Evolutionary conservation across 495 filamentous ascomycete genomes (phyloP).

Genomic region (Annulohypoxylon moriforme): DNA sequence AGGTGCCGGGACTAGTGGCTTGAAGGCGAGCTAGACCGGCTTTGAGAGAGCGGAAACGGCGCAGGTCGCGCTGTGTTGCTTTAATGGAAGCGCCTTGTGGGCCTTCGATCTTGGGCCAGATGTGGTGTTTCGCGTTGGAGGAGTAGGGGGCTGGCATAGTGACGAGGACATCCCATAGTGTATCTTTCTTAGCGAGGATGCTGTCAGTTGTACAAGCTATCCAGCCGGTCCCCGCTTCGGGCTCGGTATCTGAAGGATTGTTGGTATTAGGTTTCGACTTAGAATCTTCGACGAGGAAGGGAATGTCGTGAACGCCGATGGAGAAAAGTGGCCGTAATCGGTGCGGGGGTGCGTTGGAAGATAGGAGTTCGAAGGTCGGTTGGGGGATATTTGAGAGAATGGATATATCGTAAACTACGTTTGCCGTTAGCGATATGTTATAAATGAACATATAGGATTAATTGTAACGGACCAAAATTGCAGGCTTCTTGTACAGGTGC

Average conservation of each 20-base stretch:
- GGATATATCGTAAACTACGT: constrained; percentile 89
- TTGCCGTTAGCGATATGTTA: constrained; percentile 18
- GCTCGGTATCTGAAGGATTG: constrained; percentile 37
- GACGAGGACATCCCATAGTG: constrained; percentile 88
- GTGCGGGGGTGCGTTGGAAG: constrained; percentile 66
- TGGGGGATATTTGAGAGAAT: constrained; percentile 82
- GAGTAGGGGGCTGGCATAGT: constrained; percentile 74
- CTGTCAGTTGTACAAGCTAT: constrained; percentile 95
- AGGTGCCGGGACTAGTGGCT: constrained; percentile 32
- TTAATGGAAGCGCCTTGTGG: constrained; percentile 71
- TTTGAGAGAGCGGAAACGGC: constrained; percentile 79
- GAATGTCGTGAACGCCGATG: constrained; percentile 92
- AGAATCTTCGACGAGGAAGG: constrained; percentile 70
- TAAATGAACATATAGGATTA: not conserved
- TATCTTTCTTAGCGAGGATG: constrained; percentile 83
- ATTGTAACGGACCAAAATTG: constrained; percentile 76
- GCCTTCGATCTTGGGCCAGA: constrained; percentile 81
- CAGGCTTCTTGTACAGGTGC: constrained; percentile 87
- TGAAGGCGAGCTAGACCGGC: constrained; percentile 70
- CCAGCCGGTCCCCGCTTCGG: constrained; percentile 76
- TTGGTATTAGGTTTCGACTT: constrained; percentile 49
- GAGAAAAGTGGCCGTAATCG: constrained; percentile 89
- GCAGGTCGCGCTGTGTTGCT: constrained; percentile 90
- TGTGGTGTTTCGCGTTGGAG: constrained; percentile 64
- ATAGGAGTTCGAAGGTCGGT: constrained; percentile 71